A percentile compares a stretch with the other conserved stretches of the same genome.
Conservation (phyloP, 768 basidiomycete species). For the Leccinellum rugosiceps region DNA sequence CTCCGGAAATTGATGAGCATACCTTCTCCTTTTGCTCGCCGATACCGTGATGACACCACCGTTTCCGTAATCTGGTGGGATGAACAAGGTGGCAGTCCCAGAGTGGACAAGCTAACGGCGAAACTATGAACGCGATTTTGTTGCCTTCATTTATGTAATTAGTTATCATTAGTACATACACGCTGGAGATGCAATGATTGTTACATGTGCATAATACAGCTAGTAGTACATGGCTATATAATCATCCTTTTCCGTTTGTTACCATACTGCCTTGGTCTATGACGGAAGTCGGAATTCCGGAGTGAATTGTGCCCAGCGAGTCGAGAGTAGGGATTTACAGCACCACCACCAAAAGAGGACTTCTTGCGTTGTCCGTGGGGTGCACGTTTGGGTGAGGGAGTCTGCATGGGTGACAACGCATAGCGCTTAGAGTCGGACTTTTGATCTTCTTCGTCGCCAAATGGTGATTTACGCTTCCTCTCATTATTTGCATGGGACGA, state of each 20-base stretch:
- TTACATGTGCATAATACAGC: conserved; percentile 8
- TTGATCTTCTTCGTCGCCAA: conserved; percentile 30
- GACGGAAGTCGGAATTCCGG: conserved; percentile 21
- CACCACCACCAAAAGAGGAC: conserved; percentile 30
- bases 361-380: conserved; percentile 23
- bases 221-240: conserved; percentile 29
- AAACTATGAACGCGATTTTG: conserved; percentile 43
- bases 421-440: conserved; percentile 19
- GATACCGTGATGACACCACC: conserved; percentile 81
- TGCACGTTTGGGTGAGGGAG: conserved; percentile 23
- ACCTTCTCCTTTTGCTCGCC: conserved; percentile 72
- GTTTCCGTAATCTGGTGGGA: conserved; percentile 88
- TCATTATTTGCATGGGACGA: conserved; percentile 25
- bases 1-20: conserved; percentile 73
- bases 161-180: neutral
- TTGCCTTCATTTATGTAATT: neutral
- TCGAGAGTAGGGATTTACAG: conserved; percentile 35
- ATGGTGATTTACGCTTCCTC: conserved; percentile 41
- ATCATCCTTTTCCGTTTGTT: conserved; percentile 35
- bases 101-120: conserved; percentile 39
- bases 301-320: conserved; percentile 36
- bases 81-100: conserved; percentile 43
- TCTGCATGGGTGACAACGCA: conserved; percentile 19
- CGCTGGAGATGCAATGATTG: neutral
- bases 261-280: conserved; percentile 28